A percentile compares a stretch with the other conserved stretches of the same genome.
Evolutionary conservation across 176 grass and related monocot species (phyloP).

Genomic region (Neostapfia colusana): DNA sequence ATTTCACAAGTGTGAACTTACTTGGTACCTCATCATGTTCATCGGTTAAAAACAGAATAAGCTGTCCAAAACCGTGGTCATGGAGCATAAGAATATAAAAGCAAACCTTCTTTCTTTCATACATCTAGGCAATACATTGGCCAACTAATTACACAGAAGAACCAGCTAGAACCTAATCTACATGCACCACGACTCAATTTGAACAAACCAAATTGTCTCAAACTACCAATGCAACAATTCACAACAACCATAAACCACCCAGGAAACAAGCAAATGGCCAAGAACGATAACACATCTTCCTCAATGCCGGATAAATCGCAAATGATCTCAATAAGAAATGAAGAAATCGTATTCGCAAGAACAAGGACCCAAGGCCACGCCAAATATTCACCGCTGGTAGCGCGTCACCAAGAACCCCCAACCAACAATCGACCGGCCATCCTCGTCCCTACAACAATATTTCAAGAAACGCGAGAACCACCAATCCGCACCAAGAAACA

Average conservation of each 20-base stretch:
- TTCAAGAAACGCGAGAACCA: neutral
- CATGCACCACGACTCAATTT: neutral
- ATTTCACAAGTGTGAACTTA: neutral
- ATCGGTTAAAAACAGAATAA: neutral
- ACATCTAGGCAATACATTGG: neutral
- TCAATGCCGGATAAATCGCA: neutral
- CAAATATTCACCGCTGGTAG: neutral
- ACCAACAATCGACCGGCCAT: slow-evolving; percentile 6
- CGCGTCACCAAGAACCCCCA: slow-evolving; percentile 16
- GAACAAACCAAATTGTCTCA: neutral
- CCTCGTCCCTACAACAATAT: neutral
- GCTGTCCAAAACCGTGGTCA: neutral
- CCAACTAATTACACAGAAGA: neutral
- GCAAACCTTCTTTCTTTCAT: neutral
- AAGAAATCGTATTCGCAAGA: neutral
- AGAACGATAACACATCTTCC: neutral
- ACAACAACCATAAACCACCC: neutral
- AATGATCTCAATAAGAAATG: neutral
- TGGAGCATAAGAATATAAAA: neutral
- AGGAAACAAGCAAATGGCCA: slow-evolving; percentile 4
- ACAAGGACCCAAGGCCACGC: neutral
- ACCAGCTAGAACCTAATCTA: slow-evolving; percentile 4
- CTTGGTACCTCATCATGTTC: neutral
- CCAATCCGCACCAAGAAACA: slow-evolving; percentile 25
- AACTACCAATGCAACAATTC: neutral